These are phyloP conservation scores for Aspergillus brasiliensis DNA, from an alignment of 2,329 filamentous ascomycete genomes.

Conservation along the genomic window DNA sequence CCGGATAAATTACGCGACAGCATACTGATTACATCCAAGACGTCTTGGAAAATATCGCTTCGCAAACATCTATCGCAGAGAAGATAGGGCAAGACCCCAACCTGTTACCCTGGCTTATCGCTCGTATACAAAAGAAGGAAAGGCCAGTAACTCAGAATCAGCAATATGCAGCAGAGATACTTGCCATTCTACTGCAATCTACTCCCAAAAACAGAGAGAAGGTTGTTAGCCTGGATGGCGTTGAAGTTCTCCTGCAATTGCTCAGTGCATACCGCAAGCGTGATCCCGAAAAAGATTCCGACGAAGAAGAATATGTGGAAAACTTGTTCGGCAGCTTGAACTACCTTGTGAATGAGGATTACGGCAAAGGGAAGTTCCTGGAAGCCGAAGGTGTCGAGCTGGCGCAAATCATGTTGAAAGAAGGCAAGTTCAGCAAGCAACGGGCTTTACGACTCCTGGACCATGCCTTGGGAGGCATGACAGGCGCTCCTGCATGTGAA, in stretches of 20 bases:
- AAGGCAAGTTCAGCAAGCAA: conserved; percentile 79
- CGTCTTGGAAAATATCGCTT: conserved; percentile 84
- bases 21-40: conserved; percentile 35
- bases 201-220: conserved; percentile 66
- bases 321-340: conserved; percentile 88
- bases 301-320: conserved; percentile 93
- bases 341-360: conserved; percentile 72
- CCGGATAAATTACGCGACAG: too few species aligned
- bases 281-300: conserved; percentile 80
- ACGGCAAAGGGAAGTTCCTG: conserved; percentile 78
- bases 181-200: conserved; percentile 84
- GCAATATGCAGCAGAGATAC: conserved; percentile 88
- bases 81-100: conserved; percentile 69
- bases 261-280: conserved; percentile 81
- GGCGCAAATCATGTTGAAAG: conserved; percentile 85
- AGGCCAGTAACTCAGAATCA: conserved; percentile 79
- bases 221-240: conserved; percentile 67
- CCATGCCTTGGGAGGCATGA: conserved; percentile 68
- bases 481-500: conserved; percentile 67
- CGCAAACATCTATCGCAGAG: conserved; percentile 67
- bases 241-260: conserved; percentile 80
- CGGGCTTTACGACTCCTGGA: conserved; percentile 81
- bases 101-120: conserved; percentile 75
- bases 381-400: conserved; percentile 92
- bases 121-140: conserved; percentile 71